Evolutionary conservation across 768 basidiomycete genomes (phyloP), one percentile per base, ranked within the genome.

Genomic region (Leucocoprinus birnbaumii): DNA sequence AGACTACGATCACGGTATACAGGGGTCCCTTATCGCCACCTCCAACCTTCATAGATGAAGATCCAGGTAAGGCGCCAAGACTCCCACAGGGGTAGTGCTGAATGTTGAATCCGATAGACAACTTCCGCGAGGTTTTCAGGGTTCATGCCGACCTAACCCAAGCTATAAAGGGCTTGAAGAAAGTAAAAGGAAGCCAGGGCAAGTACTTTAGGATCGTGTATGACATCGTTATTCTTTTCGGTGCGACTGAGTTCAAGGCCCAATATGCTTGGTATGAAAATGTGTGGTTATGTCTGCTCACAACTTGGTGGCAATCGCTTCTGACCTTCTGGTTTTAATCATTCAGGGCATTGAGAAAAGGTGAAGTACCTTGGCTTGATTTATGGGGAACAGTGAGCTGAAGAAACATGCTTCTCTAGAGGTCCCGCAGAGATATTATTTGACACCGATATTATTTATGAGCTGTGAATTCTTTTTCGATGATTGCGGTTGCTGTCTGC

Each of bases 221-320:
- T 51, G 69, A 73, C 11, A 63, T 80, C 22, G 66, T 78, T 34
- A 57, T 80, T 48, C 68, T 66, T 48, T 74, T 77, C 38, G 80
- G 80, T 0, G 44, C 71, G 38, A 76, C 79, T 0, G 79, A 80
- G 47, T 46, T 80, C n/a, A 71, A 76, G 51, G 77, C 77, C 0
- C 73, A 77, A 40, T 68, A 79, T 16, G 62, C 67, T 8, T 80
- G 79, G 79, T 64, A 58, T 42, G 77, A 79, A 48, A 58, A 71
- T 44, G 73, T 75, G 51, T 13, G 63, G 55, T 16, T 43, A 46
- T 38, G 24, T 14, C 10, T 22, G 1, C 13, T 41, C 2, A 16
- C 37, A 2, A 18, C 9, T 11, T 50, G 13, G 16, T 16, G 10
- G 21, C 5, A 25, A 5, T n/a, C 10, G n/a, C 16, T 26, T 9